These are phyloP conservation scores for Lathyrus tuberosus DNA, from an alignment of 306 rosid species.

Conservation along the genomic window DNA sequence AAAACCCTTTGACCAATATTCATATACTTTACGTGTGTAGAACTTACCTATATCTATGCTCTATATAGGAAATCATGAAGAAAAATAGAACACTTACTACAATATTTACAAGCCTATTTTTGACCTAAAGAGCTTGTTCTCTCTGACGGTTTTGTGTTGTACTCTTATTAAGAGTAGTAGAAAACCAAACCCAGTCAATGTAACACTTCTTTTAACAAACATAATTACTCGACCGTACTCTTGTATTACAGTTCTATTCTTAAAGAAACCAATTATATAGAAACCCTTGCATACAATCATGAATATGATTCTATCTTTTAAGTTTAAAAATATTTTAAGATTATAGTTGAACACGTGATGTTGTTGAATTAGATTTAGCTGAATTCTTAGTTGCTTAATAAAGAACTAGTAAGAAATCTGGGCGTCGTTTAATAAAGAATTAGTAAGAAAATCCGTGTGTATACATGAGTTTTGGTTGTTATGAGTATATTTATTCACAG, in stretches of 20 bases:
- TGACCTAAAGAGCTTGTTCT: not conserved
- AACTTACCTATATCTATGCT: not conserved
- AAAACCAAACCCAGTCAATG: not conserved
- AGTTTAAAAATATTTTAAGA: too few species aligned
- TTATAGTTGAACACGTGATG: too few species aligned
- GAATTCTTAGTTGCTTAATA: too few species aligned
- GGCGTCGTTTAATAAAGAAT: too few species aligned
- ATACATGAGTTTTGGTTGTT: too few species aligned
- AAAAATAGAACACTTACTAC: not conserved
- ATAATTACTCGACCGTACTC: not conserved
- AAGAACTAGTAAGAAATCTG: too few species aligned
- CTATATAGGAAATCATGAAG: not conserved
- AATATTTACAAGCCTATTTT: slow-evolving; percentile 2
- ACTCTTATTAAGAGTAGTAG: not conserved
- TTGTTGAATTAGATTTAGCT: too few species aligned
- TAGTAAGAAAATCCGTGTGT: too few species aligned
- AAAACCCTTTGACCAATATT: not conserved
- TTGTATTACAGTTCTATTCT: not conserved
- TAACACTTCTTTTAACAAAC: not conserved
- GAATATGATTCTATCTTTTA: too few species aligned
- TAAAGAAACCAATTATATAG: not conserved
- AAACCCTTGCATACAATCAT: not conserved
- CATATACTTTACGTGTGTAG: not conserved
- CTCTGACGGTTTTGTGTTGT: not conserved
- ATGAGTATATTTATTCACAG: too few species aligned